Percentiles rank a stretch among this genome's conserved stretches.
Evolutionary conservation across 2,329 filamentous ascomycete genomes (phyloP).

Genomic region (Pezicula radicicola): DNA sequence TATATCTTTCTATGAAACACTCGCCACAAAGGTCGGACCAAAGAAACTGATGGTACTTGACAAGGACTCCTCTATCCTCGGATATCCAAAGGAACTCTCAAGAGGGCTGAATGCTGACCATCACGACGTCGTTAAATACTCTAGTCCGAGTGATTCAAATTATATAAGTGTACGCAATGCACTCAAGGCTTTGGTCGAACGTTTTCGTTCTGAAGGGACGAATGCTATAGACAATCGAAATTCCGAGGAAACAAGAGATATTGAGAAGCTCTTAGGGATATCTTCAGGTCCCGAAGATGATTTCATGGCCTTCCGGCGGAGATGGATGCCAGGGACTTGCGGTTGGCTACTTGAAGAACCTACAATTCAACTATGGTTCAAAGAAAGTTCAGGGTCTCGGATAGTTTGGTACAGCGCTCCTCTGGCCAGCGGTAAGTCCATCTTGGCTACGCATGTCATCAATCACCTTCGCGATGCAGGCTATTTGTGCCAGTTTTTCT

Average conservation of each 20-base stretch:
- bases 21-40: conserved; percentile 23
- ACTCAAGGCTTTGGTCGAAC: background rate
- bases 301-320: too few species aligned
- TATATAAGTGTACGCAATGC: background rate
- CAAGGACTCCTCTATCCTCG: conserved; percentile 22
- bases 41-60: conserved; percentile 14
- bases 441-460: conserved; percentile 25
- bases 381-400: background rate
- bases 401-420: conserved; percentile 26
- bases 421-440: conserved; percentile 31
- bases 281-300: too few species aligned
- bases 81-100: conserved; percentile 20
- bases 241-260: too few species aligned
- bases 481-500: conserved; percentile 23
- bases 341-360: too few species aligned
- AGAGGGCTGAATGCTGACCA: conserved; percentile 24
- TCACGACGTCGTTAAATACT: conserved; percentile 27
- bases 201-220: too few species aligned
- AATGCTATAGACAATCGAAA: too few species aligned
- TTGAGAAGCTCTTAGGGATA: too few species aligned
- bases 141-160: conserved; percentile 15
- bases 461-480: conserved; percentile 16
- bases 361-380: background rate
- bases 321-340: too few species aligned
- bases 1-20: conserved; percentile 44